Evolutionary conservation across 805 yeast genomes (phyloP), one percentile per base, ranked within the genome.

Genomic region (Kluyveromyces lactis): DNA sequence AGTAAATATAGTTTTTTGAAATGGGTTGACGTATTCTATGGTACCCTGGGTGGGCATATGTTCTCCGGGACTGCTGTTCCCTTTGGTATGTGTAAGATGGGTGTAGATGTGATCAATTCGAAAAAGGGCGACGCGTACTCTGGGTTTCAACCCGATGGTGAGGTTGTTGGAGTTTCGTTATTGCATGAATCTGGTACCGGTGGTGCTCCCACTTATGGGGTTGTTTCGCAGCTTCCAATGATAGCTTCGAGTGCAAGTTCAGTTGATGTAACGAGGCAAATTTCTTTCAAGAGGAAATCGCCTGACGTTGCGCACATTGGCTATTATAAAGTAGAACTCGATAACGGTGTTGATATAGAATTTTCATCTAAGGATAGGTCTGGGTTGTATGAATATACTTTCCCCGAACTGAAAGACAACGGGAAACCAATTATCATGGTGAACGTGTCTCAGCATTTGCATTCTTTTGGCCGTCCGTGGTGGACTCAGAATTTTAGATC

Each of bases 151-250:
- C 50, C 54, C 1, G 57, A 53, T 36, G 66, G 64, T 7, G 35
- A 46, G 7, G 46, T 64, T n/a, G 43, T 50, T 26, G 67, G 63
- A 6, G 47, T 64, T 27, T 59, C 66, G 1, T 55, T 62, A 63
- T 53, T 64, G 60, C 69, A 64, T 44, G 67, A 61, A 35, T 52
- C 59, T 3, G 69, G 69, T 4, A 62, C 65, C 3, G 69, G 68
- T n/a, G 67, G 67, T 3, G 57, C 66, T 4, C 66, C 67, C 1
- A 54, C 58, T 29, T 62, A 62, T 36, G 65, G 67, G 11, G 56
- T 60, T 8, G 62, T 58, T 10, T 46, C 63, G 2, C 65, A 60
- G 40, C 39, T 62, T 15, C 64, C 65, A 3, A 48, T 50, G 17
- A 28, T 48, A 6, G 55, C 52, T 10, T 40, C 41, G 1, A 39